Evolutionary conservation across 257 asterid genomes (phyloP).

Genomic region (Solanum clarkiae): DNA sequence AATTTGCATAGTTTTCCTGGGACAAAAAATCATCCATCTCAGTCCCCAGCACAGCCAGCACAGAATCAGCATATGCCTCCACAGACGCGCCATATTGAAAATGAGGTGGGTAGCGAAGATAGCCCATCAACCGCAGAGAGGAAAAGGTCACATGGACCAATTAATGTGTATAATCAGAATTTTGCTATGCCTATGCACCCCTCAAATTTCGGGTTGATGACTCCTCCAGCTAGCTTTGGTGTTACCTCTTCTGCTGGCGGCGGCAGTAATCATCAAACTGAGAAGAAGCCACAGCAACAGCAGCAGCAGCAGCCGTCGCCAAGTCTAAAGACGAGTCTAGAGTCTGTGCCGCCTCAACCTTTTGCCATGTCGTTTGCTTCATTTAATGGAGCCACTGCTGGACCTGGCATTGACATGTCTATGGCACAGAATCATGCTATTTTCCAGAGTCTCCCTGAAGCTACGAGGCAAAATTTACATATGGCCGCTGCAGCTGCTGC

Average conservation of each 20-base stretch:
- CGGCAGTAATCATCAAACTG: constrained; percentile 30
- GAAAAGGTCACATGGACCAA: constrained; percentile 40
- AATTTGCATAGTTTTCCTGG: constrained; percentile 35
- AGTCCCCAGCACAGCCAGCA: constrained; percentile 26
- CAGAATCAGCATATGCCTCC: constrained; percentile 36
- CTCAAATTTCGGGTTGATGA: constrained; percentile 52
- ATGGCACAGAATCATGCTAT: constrained; percentile 67
- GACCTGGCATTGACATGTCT: constrained; percentile 46
- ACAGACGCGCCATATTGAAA: constrained; percentile 38
- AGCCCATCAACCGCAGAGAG: constrained; percentile 48
- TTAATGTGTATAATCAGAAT: constrained; percentile 56
- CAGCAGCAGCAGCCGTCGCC: constrained; percentile 22
- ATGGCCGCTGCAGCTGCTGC: constrained; percentile 56
- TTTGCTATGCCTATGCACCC: constrained; percentile 63
- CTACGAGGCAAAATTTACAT: constrained; percentile 53
- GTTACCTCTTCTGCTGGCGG: constrained; percentile 10
- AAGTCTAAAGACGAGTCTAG: constrained; percentile 37
- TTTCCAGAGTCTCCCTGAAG: constrained; percentile 57
- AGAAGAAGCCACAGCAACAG: constrained; percentile 41
- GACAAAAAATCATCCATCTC: constrained; percentile 39
- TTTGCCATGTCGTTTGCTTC: constrained; percentile 84
- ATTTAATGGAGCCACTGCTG: constrained; percentile 34
- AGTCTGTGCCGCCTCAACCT: constrained; percentile 48
- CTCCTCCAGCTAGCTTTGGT: constrained; percentile 41
- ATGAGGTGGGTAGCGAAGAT: constrained; percentile 48